A percentile compares a stretch with the other conserved stretches of the same genome.
Evolutionary conservation across 805 yeast genomes (phyloP).

Genomic region (Wickerhamiella occidentalis): DNA sequence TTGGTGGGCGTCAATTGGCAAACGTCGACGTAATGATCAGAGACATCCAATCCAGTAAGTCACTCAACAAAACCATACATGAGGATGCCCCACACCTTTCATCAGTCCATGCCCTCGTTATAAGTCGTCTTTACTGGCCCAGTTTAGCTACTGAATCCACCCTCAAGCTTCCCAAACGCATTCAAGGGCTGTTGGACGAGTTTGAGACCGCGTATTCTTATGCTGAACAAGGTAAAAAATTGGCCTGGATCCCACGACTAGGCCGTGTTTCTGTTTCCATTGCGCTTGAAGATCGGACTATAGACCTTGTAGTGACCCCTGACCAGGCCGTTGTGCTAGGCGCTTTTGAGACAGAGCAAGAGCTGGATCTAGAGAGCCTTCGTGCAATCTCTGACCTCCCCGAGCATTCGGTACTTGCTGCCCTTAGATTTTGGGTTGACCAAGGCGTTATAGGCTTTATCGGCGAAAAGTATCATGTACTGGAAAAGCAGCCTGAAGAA

Average conservation of each 20-base stretch:
- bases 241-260: conserved; percentile 44
- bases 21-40: conserved; percentile 64
- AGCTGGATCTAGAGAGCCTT: conserved; percentile 29
- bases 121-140: conserved; percentile 81
- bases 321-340: conserved; percentile 55
- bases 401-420: conserved; percentile 30
- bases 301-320: conserved; percentile 44
- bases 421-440: conserved; percentile 52
- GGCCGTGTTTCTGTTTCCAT: conserved; percentile 56
- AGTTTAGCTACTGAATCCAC: conserved; percentile 28
- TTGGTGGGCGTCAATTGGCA: conserved; percentile 54
- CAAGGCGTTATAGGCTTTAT: conserved; percentile 40
- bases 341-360: conserved; percentile 31
- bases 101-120: conserved; percentile 42
- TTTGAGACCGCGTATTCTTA: conserved; percentile 36
- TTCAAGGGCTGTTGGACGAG: conserved; percentile 29
- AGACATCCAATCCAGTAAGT: conserved; percentile 38
- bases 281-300: conserved; percentile 36
- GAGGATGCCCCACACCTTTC: conserved; percentile 12
- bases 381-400: conserved; percentile 33
- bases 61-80: conserved; percentile 17
- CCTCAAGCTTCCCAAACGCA: conserved; percentile 38
- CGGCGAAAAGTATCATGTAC: conserved; percentile 31
- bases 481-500: conserved; percentile 29
- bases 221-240: conserved; percentile 44